A percentile compares a stretch with the other conserved stretches of the same genome.
These are phyloP conservation scores for Fusarium sterilihyphosum DNA, from an alignment of 2,329 filamentous ascomycete species.

Conservation along the genomic window DNA sequence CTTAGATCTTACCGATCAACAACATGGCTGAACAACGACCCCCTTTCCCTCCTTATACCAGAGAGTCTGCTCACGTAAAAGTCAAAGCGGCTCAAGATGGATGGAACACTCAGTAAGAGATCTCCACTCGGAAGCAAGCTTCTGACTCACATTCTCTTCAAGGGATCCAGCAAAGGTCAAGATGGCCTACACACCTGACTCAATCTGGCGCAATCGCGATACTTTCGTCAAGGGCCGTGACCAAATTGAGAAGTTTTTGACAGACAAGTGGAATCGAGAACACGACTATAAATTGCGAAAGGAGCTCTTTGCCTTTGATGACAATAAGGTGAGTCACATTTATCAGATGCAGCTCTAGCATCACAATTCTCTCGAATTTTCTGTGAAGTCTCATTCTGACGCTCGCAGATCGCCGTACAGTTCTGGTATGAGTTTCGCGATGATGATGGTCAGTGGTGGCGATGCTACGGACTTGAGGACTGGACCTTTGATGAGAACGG, in stretches of 20 bases:
- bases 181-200: slow-evolving; percentile 78
- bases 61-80: slow-evolving; percentile 75
- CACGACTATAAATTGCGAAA: slow-evolving; percentile 79
- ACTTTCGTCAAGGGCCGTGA: slow-evolving; percentile 75
- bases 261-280: slow-evolving; percentile 79
- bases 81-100: slow-evolving; percentile 85
- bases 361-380: fast-evolving
- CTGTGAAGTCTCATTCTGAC: background rate
- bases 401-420: slow-evolving; percentile 77
- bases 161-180: slow-evolving; percentile 74
- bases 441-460: slow-evolving; percentile 77
- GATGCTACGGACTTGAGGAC: slow-evolving; percentile 86
- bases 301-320: slow-evolving; percentile 81
- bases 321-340: slow-evolving; percentile 62
- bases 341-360: fast-evolving
- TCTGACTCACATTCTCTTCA: background rate
- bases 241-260: slow-evolving; percentile 74
- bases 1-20: background rate
- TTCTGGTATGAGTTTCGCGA: slow-evolving; percentile 91
- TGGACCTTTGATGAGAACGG: slow-evolving; percentile 79
- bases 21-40: slow-evolving; percentile 42
- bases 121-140: no score
- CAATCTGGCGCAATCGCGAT: slow-evolving; percentile 83
- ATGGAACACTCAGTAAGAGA: slow-evolving; percentile 78
- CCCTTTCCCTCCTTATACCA: slow-evolving; percentile 77